phyloP scores from a whole-genome alignment of 805 yeast species.

The Barnettozyma sp. region DNA sequence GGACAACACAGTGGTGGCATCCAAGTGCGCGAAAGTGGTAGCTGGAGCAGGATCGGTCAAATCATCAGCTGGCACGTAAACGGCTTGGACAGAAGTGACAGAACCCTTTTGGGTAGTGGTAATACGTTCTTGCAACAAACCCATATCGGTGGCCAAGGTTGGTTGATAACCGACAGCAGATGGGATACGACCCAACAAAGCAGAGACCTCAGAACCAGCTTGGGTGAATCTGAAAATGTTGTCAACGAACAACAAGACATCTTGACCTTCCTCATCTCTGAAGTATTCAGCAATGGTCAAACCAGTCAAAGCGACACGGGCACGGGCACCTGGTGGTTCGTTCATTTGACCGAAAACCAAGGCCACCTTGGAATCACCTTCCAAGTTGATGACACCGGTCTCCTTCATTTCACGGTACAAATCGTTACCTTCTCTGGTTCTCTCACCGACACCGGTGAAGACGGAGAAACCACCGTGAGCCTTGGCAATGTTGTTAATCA shows the following conservation, averaged over 20 bases:
- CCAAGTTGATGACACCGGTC: constrained; percentile 99
- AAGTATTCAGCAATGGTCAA: constrained; percentile 99
- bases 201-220: constrained; percentile 99
- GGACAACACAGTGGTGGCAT: constrained; percentile 99
- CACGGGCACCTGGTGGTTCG: constrained; percentile 99
- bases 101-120: constrained; percentile 99
- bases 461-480: constrained; percentile 99
- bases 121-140: constrained; percentile 99
- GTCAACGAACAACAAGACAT: constrained; percentile 98
- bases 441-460: constrained; percentile 99
- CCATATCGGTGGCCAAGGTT: constrained; percentile 99
- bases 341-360: constrained; percentile 99
- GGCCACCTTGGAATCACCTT: constrained; percentile 99
- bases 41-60: constrained; percentile 99
- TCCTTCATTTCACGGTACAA: constrained; percentile 99
- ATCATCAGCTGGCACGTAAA: constrained; percentile 99
- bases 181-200: constrained; percentile 99
- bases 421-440: constrained; percentile 99
- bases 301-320: constrained; percentile 99
- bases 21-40: constrained; percentile 99
- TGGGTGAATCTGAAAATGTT: constrained; percentile 99
- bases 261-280: constrained; percentile 99
- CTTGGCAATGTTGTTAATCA: constrained; percentile 99
- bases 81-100: constrained; percentile 99
- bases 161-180: constrained; percentile 99